phyloP scores from a whole-genome alignment of 176 grass and related monocot genomes.

The Phoenix roebelenii region DNA sequence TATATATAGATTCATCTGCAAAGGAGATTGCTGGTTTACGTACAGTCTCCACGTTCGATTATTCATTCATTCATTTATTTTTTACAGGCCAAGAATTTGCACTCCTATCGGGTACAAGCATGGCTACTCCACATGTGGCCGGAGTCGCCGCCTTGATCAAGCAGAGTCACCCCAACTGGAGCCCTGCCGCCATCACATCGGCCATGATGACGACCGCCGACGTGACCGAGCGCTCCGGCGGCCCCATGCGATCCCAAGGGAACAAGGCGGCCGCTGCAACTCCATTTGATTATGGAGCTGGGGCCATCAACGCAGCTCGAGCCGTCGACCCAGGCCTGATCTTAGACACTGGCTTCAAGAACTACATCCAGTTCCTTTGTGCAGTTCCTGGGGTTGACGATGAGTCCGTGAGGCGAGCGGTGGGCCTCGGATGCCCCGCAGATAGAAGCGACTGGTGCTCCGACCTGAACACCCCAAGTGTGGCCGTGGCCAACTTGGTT shows the following conservation, averaged over 20 bases:
- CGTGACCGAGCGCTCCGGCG: conserved; percentile 29
- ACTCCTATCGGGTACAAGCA: conserved; percentile 61
- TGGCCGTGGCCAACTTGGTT: conserved; percentile 63
- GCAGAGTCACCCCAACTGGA: conserved; percentile 59
- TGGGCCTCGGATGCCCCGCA: conserved; percentile 46
- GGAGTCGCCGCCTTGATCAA: conserved; percentile 59
- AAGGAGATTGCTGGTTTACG: no score
- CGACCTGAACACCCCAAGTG: conserved; percentile 64
- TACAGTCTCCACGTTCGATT: no score
- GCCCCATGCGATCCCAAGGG: conserved; percentile 21
- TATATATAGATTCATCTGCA: no score
- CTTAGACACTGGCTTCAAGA: conserved; percentile 38
- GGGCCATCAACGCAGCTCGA: conserved; percentile 47
- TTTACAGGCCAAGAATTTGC: conserved; percentile 27
- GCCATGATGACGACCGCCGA: conserved; percentile 74
- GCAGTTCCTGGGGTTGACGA: conserved; percentile 56
- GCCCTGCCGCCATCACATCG: conserved; percentile 58
- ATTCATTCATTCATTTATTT: no score
- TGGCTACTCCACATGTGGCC: conserved; percentile 61
- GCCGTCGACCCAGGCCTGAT: conserved; percentile 61
- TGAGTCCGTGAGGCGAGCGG: conserved; percentile 28
- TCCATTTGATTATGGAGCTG: conserved; percentile 70
- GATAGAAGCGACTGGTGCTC: conserved; percentile 35
- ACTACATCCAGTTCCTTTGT: conserved; percentile 70
- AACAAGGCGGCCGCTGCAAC: conserved; percentile 18